Base-by-base conservation (phyloP, 2,329 filamentous ascomycete species). In the Decorospora gaudefroyi region DNA sequence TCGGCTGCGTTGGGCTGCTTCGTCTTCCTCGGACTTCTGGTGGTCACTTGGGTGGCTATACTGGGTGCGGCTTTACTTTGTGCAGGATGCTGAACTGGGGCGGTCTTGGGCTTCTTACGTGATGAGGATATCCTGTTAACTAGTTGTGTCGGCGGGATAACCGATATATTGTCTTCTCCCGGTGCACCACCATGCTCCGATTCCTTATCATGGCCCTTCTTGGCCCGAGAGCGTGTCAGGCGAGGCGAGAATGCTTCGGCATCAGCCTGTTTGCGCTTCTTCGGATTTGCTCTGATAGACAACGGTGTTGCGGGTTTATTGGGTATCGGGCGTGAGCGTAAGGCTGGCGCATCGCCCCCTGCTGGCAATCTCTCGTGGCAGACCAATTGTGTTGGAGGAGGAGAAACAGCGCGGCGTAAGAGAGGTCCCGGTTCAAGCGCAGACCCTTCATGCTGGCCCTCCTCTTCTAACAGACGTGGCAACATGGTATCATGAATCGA, bases 131-230 rank as follows among this genome's bases (percentile, higher is more conserved):
- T 18, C 11, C 26, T 30, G 11, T 35, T 31, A 4, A 22, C 17
- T 9, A 37, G n/a, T 13, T 86, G 34, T 16, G 16, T 29, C 13
- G 31, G 6, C 12, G 32, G 31, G 8, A 25, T 21, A 7, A 12
- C 28, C 5, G 23, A 27, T 13, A 19, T 30, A 5, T 5, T 36
- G 17, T 6, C 10, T 25, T 6, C 9, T 13, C 10, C 18, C 8
- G 10, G 9, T 11, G n/a, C 10, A 15, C 26, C 19, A 11, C 16
- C n/a, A 8, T 19, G 18, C 12, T 43, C 32, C 13, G 11, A 11
- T 8, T 23, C 37, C 5, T 32, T 42, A 4, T 42, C 37, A 34
- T 42, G 37, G 23, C 17, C 40, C 16, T 15, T 35, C 26, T 33
- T 48, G n/a, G 42, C 46, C 36, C 46, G 52, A 33, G 54, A 49